Evolutionary conservation across 129 eudicot genomes (phyloP).

Genomic region (Cynara cardunculus): DNA sequence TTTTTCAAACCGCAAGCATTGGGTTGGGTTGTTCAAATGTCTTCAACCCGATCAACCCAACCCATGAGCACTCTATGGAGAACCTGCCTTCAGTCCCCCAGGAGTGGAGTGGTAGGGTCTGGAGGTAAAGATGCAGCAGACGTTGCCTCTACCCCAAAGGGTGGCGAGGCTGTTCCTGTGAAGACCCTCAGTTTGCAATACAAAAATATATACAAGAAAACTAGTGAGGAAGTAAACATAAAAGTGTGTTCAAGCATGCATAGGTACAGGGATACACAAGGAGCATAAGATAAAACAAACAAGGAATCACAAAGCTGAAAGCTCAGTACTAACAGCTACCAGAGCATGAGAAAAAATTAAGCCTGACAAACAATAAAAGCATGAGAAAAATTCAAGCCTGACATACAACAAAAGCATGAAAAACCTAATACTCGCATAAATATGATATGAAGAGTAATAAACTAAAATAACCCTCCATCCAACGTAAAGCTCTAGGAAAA

Average conservation of each 20-base stretch:
- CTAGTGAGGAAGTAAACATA: background rate
- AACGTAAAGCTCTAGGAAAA: too few relatives aligned
- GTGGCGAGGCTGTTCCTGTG: background rate
- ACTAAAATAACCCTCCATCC: background rate
- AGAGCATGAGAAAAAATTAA: background rate
- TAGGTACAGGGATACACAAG: background rate
- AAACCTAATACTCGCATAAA: background rate
- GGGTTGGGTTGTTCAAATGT: too few relatives aligned
- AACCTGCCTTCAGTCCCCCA: background rate
- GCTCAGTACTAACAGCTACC: background rate
- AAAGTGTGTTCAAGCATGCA: background rate
- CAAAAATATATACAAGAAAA: too few relatives aligned
- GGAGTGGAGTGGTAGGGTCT: background rate
- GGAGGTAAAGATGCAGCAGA: background rate
- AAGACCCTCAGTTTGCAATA: background rate
- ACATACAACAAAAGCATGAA: background rate
- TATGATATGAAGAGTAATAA: background rate
- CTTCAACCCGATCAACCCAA: too few relatives aligned
- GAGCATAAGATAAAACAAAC: background rate
- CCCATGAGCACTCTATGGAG: too few relatives aligned
- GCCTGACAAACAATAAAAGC: background rate
- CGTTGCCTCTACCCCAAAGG: background rate
- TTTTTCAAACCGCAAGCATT: too few relatives aligned
- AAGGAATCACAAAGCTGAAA: background rate
- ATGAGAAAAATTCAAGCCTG: background rate